Conservation (phyloP, 345 rosid genomes). For the sweet orange (Citrus sinensis) region DVS_A1.0 CM039162.1:4595501-4596000, state of each 20-base stretch:
- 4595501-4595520: neutral
- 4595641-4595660: neutral
- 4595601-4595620: too few species aligned
- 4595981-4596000: constrained; percentile 72
- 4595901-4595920: constrained; percentile 21
- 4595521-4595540: too few species aligned
- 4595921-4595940: constrained; percentile 35
- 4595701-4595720: constrained; percentile 77
- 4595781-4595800: constrained; percentile 56
- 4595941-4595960: constrained; percentile 25
- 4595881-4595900: constrained; percentile 76
- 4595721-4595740: constrained; percentile 51
- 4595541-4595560: rapidly evolving
- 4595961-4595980: constrained; percentile 64
- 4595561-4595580: too few species aligned
- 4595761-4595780: constrained; percentile 61
- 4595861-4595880: constrained; percentile 61
- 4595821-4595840: constrained; percentile 66
- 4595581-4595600: too few species aligned
- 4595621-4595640: neutral
- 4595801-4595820: constrained; percentile 57
- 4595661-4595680: constrained; percentile 69
- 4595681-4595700: constrained; percentile 95
- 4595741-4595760: constrained; percentile 38
- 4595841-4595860: constrained; percentile 74